These are phyloP conservation scores for Leccinum glutinopallens DNA, from an alignment of 1,284 basidiomycete genomes.

Conservation along the genomic window DNA sequence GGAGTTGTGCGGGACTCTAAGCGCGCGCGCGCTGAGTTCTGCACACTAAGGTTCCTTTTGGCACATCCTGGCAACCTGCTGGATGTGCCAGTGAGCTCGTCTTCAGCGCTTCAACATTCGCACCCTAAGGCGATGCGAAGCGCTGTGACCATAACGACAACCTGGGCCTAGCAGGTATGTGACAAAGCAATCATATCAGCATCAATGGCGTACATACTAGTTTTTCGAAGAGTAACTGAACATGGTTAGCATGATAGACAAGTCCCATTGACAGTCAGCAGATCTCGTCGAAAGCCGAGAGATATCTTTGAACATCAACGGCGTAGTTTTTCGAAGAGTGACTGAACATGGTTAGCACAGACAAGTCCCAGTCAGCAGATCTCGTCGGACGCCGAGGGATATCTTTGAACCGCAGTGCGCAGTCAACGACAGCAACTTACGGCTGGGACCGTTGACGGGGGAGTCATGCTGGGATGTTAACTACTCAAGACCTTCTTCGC, in stretches of 20 bases:
- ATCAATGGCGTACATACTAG: neutral
- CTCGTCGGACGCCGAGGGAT: neutral
- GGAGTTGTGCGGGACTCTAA: neutral
- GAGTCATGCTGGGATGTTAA: conserved; percentile 13
- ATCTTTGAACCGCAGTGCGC: neutral
- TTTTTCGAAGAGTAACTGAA: neutral
- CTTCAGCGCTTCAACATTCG: neutral
- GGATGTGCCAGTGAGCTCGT: conserved; percentile 6
- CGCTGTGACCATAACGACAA: neutral
- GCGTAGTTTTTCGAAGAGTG: too few species aligned
- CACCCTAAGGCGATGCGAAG: neutral
- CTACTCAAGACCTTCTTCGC: conserved; percentile 5
- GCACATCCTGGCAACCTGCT: neutral
- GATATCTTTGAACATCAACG: too few species aligned
- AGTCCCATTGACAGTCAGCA: too few species aligned
- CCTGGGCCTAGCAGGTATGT: conserved; percentile 8
- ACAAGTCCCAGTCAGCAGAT: neutral
- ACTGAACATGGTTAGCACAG: conserved; percentile 1
- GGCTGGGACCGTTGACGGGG: neutral
- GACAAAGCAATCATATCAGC: neutral
- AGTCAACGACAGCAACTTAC: conserved; percentile 10
- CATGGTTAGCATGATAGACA: too few species aligned
- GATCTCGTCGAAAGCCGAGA: too few species aligned
- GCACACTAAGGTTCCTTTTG: neutral
- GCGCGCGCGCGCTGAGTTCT: neutral